Conservation (phyloP, 148 eudicot genomes). For the Rheum nobile region DNA sequence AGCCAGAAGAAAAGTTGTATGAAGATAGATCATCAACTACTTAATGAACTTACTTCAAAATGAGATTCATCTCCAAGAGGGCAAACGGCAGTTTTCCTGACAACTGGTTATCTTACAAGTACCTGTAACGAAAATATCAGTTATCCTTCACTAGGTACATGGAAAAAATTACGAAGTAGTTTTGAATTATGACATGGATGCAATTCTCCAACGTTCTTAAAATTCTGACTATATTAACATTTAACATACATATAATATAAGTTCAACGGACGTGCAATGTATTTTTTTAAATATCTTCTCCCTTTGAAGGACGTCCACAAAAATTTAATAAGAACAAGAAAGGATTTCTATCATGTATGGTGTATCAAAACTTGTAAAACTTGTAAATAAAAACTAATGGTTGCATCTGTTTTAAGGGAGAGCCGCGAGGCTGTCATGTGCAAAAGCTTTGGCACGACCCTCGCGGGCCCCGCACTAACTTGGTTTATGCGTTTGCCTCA, state of each 20-base stretch:
- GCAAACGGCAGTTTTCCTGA: constrained; percentile 64
- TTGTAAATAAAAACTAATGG: no score
- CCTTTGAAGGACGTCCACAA: background rate
- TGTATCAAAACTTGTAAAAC: constrained; percentile 14
- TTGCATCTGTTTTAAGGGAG: no score
- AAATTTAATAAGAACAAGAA: background rate
- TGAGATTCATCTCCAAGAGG: constrained; percentile 36
- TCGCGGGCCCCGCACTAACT: no score
- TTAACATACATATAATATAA: background rate
- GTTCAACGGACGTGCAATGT: background rate
- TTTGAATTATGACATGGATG: background rate
- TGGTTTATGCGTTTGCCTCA: no score
- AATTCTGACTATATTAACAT: background rate
- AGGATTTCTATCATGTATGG: background rate
- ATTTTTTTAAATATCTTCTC: background rate
- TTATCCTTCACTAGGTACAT: background rate
- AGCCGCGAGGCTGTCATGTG: no score
- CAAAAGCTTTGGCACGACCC: no score
- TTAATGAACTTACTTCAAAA: constrained; percentile 53
- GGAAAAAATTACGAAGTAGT: background rate
- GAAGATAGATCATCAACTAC: constrained; percentile 2
- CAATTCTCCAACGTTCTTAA: background rate
- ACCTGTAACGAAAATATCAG: constrained; percentile 44
- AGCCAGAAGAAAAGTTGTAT: background rate
- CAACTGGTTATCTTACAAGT: constrained; percentile 67